A percentile compares a stretch with the other conserved stretches of the same genome.
Conservation (phyloP, 2,329 filamentous ascomycete genomes). For the Fusarium decemcellulare region DNA sequence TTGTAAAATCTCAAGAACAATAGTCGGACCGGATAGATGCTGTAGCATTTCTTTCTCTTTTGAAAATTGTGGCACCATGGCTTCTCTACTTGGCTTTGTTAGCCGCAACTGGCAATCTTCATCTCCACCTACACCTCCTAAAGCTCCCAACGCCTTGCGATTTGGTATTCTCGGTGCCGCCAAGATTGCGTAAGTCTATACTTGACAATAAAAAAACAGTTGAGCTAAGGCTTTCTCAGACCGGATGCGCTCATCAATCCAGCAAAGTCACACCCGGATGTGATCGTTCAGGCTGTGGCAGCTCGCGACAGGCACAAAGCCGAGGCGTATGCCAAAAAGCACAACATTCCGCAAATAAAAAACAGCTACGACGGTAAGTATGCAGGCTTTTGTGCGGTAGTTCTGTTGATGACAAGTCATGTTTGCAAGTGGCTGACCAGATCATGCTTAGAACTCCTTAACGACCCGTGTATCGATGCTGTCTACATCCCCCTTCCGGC, state of each 20-base stretch:
- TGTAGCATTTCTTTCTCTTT: no score
- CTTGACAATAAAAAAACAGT: no score
- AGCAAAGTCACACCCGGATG: conserved; percentile 7
- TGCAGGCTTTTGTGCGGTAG: no score
- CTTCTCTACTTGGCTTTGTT: no score
- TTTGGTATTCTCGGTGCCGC: not conserved
- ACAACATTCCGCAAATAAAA: conserved; percentile 14
- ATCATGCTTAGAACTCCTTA: conserved; percentile 48
- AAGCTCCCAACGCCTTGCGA: no score
- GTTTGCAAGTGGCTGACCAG: no score
- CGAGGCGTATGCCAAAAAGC: conserved; percentile 5
- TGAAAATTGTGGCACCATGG: no score
- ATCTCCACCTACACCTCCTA: no score
- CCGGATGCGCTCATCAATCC: not conserved
- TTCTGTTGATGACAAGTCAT: not conserved
- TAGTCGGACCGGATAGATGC: no score
- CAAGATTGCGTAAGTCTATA: not conserved
- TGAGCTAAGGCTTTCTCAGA: not conserved
- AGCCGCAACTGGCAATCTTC: no score
- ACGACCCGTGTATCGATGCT: conserved; percentile 58
- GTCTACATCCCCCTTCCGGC: conserved; percentile 66
- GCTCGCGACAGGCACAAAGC: conserved; percentile 12
- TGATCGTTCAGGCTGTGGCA: conserved; percentile 13
- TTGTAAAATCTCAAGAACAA: no score
- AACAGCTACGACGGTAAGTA: conserved; percentile 7